Conservation (phyloP, 352 stramenopile genomes). For the Pythium volutum region DNA sequence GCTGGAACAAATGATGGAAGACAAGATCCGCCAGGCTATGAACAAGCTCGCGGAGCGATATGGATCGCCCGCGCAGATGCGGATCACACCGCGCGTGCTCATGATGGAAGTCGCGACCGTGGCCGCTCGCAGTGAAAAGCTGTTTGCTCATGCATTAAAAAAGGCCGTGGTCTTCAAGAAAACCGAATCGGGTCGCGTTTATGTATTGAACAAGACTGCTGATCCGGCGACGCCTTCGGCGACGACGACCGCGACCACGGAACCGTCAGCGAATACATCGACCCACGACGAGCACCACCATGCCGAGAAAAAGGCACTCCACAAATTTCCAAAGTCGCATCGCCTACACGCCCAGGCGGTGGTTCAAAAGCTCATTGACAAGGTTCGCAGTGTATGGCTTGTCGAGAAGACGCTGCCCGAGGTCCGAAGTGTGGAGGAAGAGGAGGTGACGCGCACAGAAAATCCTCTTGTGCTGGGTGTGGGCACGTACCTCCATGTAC, state of each 20-base stretch:
- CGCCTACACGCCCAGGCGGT: constrained; percentile 61
- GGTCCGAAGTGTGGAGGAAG: constrained; percentile 17
- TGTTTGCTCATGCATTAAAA: constrained; percentile 72
- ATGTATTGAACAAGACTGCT: constrained; percentile 40
- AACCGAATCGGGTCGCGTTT: constrained; percentile 74
- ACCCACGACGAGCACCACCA: constrained; percentile 1
- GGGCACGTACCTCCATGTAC: constrained; percentile 62
- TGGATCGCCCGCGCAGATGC: constrained; percentile 67
- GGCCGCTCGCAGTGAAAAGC: constrained; percentile 66
- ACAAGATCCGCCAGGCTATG: constrained; percentile 77
- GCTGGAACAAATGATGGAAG: constrained; percentile 84
- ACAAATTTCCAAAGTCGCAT: constrained; percentile 65
- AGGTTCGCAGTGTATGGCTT: constrained; percentile 53
- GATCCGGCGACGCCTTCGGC: background rate
- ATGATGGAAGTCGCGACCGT: constrained; percentile 76
- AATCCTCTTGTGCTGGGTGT: constrained; percentile 35
- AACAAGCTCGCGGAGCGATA: constrained; percentile 73
- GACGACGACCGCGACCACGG: background rate
- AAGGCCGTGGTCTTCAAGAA: constrained; percentile 75
- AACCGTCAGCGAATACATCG: background rate
- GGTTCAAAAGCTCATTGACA: constrained; percentile 59
- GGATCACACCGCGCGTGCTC: constrained; percentile 75
- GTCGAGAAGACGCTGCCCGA: constrained; percentile 36
- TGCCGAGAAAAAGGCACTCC: constrained; percentile 19
- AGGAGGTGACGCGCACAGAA: background rate